Conservation (phyloP, 768 basidiomycete species). For the Chiua virens region DNA sequence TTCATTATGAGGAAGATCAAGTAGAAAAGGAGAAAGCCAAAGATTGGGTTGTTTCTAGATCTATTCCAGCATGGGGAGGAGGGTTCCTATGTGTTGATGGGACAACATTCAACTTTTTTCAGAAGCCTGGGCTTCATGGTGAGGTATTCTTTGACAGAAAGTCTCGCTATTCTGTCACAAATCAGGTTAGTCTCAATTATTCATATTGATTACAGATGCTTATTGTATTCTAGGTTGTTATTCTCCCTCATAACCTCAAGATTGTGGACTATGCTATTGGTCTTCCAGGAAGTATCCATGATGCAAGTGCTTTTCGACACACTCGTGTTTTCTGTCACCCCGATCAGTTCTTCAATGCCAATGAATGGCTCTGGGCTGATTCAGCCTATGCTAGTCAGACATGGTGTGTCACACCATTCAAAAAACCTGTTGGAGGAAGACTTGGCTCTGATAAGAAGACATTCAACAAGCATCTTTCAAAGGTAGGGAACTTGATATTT, state of each 20-base stretch:
- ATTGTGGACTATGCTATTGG: constrained; percentile 12
- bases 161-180: constrained; percentile 17
- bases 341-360: constrained; percentile 1
- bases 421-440: constrained; percentile 14
- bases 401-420: constrained; percentile 28
- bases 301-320: constrained; percentile 1
- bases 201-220: not conserved
- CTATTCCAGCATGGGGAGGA: not conserved
- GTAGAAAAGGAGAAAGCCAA: not conserved
- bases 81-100: too few relatives aligned
- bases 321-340: not conserved
- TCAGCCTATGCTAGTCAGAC: constrained; percentile 2
- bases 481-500: constrained; percentile 12
- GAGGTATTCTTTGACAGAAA: constrained; percentile 19
- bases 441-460: constrained; percentile 13
- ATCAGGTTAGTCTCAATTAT: constrained; percentile 9
- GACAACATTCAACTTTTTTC: constrained; percentile 10
- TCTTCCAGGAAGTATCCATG: constrained; percentile 11
- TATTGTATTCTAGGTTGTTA: not conserved
- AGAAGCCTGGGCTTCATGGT: constrained; percentile 10
- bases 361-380: constrained; percentile 14
- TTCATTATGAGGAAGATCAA: not conserved
- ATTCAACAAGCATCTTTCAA: constrained; percentile 23
- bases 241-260: not conserved
- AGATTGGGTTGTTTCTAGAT: not conserved